These are phyloP conservation scores for Rehmannia glutinosa DNA, from an alignment of 257 asterid species.

Conservation along the genomic window DNA sequence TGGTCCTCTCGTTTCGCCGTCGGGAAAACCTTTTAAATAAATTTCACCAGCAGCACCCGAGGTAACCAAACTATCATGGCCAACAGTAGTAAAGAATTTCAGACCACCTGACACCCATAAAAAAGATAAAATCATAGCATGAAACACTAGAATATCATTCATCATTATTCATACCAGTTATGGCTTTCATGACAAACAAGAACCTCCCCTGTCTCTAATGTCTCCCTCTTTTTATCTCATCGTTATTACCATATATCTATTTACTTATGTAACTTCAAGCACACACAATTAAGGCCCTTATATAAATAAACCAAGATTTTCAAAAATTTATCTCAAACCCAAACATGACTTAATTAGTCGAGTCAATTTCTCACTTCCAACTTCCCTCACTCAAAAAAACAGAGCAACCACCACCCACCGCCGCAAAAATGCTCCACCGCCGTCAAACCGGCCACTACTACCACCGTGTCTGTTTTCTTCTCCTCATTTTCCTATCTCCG, in stretches of 20 bases:
- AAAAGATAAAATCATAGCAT: no score
- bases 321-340: constrained; percentile 27
- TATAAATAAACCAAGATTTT: constrained; percentile 23
- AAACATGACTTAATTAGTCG: constrained; percentile 28
- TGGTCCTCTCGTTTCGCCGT: no score
- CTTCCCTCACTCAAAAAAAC: background rate
- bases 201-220: background rate
- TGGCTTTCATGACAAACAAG: background rate
- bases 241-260: background rate
- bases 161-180: background rate
- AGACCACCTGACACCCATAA: no score
- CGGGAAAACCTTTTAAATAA: no score
- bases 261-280: constrained; percentile 6
- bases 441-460: background rate
- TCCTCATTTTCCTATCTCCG: constrained; percentile 21
- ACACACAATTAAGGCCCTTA: constrained; percentile 12
- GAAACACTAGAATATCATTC: background rate
- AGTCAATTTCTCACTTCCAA: background rate
- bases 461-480: constrained; percentile 6
- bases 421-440: constrained; percentile 14
- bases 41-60: no score
- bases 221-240: background rate
- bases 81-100: no score
- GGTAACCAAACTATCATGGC: no score
- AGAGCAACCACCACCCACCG: constrained; percentile 4